Percentiles rank a stretch among this genome's conserved stretches.
These are phyloP conservation scores for Suillus variegatus DNA, from an alignment of 768 basidiomycete species.

Conservation along the genomic window DNA sequence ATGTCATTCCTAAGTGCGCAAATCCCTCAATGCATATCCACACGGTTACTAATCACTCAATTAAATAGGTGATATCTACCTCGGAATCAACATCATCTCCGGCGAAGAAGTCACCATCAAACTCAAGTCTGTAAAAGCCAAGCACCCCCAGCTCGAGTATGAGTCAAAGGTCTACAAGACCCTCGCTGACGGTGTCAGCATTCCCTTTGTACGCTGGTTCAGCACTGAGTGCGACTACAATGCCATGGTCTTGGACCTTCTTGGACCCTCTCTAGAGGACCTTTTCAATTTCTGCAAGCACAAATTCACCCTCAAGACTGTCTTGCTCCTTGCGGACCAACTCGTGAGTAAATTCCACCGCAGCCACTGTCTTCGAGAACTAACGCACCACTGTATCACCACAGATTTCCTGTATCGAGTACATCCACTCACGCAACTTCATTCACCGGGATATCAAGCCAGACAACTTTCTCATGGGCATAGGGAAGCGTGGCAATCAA, in stretches of 20 bases:
- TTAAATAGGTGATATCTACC: conserved; percentile 89
- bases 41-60: conserved; percentile 5
- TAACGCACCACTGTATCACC: conserved; percentile 37
- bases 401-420: conserved; percentile 98
- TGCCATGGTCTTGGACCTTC: conserved; percentile 97
- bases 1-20: too few species aligned
- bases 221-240: conserved; percentile 98
- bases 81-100: conserved; percentile 96
- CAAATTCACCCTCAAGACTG: conserved; percentile 97
- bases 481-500: conserved; percentile 99
- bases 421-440: conserved; percentile 99
- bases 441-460: conserved; percentile 98
- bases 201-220: conserved; percentile 96
- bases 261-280: conserved; percentile 90
- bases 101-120: conserved; percentile 99
- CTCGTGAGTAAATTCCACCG: conserved; percentile 56
- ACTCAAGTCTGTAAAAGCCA: conserved; percentile 99
- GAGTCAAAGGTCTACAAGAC: conserved; percentile 96
- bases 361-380: conserved; percentile 34
- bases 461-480: conserved; percentile 99
- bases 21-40: too few species aligned
- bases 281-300: conserved; percentile 96
- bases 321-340: conserved; percentile 94
- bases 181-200: conserved; percentile 97
- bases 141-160: conserved; percentile 99